Evolutionary conservation across 2,329 filamentous ascomycete genomes (phyloP).

Genomic region (Botryotinia narcissicola): DNA sequence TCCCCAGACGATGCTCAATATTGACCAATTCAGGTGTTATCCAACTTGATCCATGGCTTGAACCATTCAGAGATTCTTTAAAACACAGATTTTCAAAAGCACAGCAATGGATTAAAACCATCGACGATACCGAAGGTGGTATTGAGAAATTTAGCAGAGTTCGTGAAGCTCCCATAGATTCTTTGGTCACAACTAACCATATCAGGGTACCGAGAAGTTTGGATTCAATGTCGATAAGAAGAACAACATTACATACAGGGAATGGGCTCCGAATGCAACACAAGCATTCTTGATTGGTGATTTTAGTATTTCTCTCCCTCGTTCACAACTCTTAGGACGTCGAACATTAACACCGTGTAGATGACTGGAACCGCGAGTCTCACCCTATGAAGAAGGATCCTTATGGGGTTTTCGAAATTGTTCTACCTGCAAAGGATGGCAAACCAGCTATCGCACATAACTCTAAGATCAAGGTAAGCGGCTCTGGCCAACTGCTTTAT

Average conservation of each 20-base stretch:
- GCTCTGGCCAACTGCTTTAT: background rate
- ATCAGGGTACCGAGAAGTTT: slow-evolving; percentile 78
- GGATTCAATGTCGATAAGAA: slow-evolving; percentile 80
- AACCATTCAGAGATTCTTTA: slow-evolving; percentile 77
- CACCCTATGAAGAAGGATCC: slow-evolving; percentile 84
- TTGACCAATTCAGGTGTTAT: slow-evolving; percentile 65
- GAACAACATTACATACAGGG: slow-evolving; percentile 84
- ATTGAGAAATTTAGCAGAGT: slow-evolving; percentile 88
- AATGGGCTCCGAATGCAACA: slow-evolving; percentile 92
- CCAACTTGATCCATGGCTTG: slow-evolving; percentile 83
- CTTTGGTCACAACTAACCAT: slow-evolving; percentile 22
- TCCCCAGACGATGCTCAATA: slow-evolving; percentile 13
- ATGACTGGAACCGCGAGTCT: slow-evolving; percentile 80
- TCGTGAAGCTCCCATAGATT: slow-evolving; percentile 33
- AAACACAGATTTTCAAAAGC: slow-evolving; percentile 74
- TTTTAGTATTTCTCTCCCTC: slow-evolving; percentile 64
- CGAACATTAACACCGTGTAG: slow-evolving; percentile 44
- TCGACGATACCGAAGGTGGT: slow-evolving; percentile 82
- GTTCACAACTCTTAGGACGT: slow-evolving; percentile 19
- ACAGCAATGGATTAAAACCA: slow-evolving; percentile 80
- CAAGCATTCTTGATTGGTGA: slow-evolving; percentile 87
- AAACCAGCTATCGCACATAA: slow-evolving; percentile 82
- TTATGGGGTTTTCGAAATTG: slow-evolving; percentile 85
- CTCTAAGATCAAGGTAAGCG: slow-evolving; percentile 84
- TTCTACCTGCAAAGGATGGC: slow-evolving; percentile 69